Conservation (phyloP, 2,329 filamentous ascomycete genomes). For the Bipolaris zeicola region DNA sequence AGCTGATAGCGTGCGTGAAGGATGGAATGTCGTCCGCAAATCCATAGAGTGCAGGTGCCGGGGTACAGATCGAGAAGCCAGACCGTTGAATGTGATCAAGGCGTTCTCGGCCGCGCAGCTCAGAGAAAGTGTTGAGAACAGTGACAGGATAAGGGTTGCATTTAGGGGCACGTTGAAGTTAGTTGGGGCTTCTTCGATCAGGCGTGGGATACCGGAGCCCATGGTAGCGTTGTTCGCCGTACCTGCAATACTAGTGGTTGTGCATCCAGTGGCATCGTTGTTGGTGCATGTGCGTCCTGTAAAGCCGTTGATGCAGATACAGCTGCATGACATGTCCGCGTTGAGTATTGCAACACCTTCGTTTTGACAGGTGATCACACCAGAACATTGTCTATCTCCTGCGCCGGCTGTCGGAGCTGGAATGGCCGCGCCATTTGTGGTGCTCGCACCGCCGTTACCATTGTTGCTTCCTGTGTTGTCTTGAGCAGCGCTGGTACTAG, state of each 20-base stretch:
- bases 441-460: conserved; percentile 30
- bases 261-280: conserved; percentile 60
- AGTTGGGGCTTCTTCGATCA: conserved; percentile 67
- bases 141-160: conserved; percentile 69
- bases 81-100: conserved; percentile 78
- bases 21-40: conserved; percentile 23
- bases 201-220: conserved; percentile 75
- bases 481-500: conserved; percentile 22
- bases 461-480: conserved; percentile 22
- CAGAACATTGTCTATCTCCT: conserved; percentile 59
- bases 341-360: conserved; percentile 77
- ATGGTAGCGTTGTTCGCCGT: conserved; percentile 68
- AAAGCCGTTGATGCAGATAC: conserved; percentile 88
- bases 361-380: conserved; percentile 72
- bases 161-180: conserved; percentile 81
- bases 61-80: conserved; percentile 38
- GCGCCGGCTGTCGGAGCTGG: conserved; percentile 28
- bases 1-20: conserved; percentile 31
- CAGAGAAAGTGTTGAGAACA: conserved; percentile 75
- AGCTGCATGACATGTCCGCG: conserved; percentile 71
- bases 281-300: conserved; percentile 66
- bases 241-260: conserved; percentile 54
- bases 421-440: conserved; percentile 18
- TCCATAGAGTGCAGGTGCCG: conserved; percentile 26
- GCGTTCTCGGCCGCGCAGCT: conserved; percentile 87